Base-by-base conservation (phyloP, 1,284 basidiomycete species). In the Flammula alnicola region DNA sequence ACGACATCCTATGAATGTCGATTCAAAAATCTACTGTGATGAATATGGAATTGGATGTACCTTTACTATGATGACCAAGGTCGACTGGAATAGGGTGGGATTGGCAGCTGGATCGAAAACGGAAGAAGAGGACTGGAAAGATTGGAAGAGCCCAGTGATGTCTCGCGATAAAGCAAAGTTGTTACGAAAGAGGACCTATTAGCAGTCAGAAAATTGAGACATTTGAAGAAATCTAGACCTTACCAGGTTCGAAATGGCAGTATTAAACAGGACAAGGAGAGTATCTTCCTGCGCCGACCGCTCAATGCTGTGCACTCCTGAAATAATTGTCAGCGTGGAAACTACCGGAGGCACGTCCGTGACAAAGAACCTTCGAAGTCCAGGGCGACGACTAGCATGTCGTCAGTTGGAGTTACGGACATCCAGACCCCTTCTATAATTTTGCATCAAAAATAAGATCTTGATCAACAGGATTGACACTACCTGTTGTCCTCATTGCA, bases 231-330 rank as follows among this genome's bases (percentile, higher is more conserved):
- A 5, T 44, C 5, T 27, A 29, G 42, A 14, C 33, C 66, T 16
- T 49, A 84, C 81, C 38, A 86, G 58, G 58, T 86, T 85, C 0
- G 84, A 85, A 19, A 86, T 73, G 0, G 84, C 83, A 1, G 81
- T 80, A 57, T 83, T 85, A 63, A 85, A 84, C 1, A 86, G 60
- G 1, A 85, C 83, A 2, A 85, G 72, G 0, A 85, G 64, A 0
- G 78, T 81, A 44, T 85, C 84, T 57, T 85, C 83, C 60, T 85
- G 83, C 4, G 79, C 76, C 0, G 80, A 83, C 1, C 83, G 67
- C 55, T 85, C 83, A 22, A 84, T 81, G 43, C 80, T 81, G 51
- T 84, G 83, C 0, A 84, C 80, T 36, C 83, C 82, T 84, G 45
- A 22, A 47, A 29, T 23, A 40, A 23, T 20, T 23, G 29, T 25